phyloP scores from a whole-genome alignment of 805 yeast genomes.

The Candida odintsovae region DNA sequence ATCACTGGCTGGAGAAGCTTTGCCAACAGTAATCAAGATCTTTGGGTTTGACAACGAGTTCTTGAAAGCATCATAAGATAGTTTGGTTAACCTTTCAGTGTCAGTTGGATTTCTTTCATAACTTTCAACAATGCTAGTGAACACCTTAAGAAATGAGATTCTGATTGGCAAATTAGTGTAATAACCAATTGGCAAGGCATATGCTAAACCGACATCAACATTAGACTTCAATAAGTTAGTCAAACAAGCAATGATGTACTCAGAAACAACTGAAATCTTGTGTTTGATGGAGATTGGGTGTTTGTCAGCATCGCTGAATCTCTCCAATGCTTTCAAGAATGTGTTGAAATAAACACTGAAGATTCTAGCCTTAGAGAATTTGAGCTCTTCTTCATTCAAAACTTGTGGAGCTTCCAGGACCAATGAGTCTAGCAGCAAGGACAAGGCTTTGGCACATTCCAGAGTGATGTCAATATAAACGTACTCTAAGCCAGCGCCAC shows the following conservation, averaged over 20 bases:
- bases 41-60: constrained; percentile 32
- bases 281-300: constrained; percentile 39
- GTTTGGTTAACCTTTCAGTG: constrained; percentile 23
- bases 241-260: constrained; percentile 57
- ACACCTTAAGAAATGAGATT: constrained; percentile 70
- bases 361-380: constrained; percentile 50
- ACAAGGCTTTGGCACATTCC: constrained; percentile 56
- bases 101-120: constrained; percentile 18
- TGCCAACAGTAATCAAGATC: constrained; percentile 47
- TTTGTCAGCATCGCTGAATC: constrained; percentile 28
- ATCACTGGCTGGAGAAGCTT: constrained; percentile 60
- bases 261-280: constrained; percentile 51
- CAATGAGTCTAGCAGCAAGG: constrained; percentile 47
- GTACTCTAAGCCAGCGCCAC: constrained; percentile 36
- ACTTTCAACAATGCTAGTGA: constrained; percentile 53
- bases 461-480: constrained; percentile 54
- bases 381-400: constrained; percentile 44
- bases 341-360: constrained; percentile 70
- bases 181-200: constrained; percentile 74
- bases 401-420: constrained; percentile 57
- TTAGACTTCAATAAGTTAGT: constrained; percentile 69
- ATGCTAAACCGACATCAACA: constrained; percentile 69
- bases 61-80: constrained; percentile 24
- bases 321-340: constrained; percentile 39
- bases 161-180: constrained; percentile 62